These are phyloP conservation scores for Lentinula edodes DNA, from an alignment of 768 basidiomycete genomes.

Conservation along the genomic window DNA sequence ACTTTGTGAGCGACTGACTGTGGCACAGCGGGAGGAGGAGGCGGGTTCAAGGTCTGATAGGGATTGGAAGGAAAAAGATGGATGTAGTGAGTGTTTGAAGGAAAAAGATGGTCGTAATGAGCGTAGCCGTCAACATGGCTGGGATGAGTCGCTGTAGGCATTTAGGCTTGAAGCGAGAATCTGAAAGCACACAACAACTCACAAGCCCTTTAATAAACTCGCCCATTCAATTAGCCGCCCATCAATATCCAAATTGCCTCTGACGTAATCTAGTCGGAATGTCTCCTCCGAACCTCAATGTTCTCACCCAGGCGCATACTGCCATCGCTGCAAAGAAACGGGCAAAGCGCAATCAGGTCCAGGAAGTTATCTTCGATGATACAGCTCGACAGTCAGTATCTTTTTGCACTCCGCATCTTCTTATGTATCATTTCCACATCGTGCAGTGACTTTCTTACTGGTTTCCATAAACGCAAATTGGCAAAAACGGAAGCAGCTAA, in stretches of 20 bases:
- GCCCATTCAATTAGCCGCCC: not conserved
- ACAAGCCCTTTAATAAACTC: not conserved
- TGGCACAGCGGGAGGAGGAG: conserved; percentile 27
- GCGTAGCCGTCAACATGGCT: conserved; percentile 11
- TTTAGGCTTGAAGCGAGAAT: conserved; percentile 9
- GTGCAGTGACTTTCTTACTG: conserved; percentile 81
- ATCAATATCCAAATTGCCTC: not conserved
- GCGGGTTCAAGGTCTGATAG: conserved; percentile 18
- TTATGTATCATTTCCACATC: conserved; percentile 8
- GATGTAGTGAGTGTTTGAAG: conserved; percentile 23
- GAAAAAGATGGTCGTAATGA: conserved; percentile 20
- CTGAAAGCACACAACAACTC: not conserved
- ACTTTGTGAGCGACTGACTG: conserved; percentile 63
- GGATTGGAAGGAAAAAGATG: conserved; percentile 33
- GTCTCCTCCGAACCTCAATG: conserved; percentile 32
- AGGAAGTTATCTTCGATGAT: conserved; percentile 84
- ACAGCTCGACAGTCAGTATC: conserved; percentile 62
- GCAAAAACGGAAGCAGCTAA: conserved; percentile 74
- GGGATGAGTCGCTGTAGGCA: not conserved
- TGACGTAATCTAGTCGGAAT: not conserved
- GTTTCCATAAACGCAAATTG: conserved; percentile 90
- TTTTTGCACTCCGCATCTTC: conserved; percentile 3
- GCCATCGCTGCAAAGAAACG: conserved; percentile 64
- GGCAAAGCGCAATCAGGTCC: conserved; percentile 61
- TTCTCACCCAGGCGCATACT: conserved; percentile 59